Conservation (phyloP, 345 rosid genomes). For the Raphanus raphanistrum region DNA sequence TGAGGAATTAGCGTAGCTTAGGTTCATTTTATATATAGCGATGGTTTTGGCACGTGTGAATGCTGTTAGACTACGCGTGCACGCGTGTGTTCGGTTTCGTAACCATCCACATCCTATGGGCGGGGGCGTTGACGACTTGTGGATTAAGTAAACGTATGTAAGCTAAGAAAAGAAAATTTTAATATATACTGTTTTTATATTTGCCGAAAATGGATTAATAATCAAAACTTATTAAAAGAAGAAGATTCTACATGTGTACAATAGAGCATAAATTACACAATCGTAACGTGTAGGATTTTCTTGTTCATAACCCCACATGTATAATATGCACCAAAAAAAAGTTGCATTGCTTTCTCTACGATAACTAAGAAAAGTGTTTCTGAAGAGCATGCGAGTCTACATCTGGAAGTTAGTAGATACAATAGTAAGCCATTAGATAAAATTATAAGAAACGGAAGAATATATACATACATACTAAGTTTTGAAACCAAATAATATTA, state of each 20-base stretch:
- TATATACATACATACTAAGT: not conserved
- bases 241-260: not conserved
- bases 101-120: conserved; percentile 28
- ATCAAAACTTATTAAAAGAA: not conserved
- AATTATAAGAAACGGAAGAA: not conserved
- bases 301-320: not conserved
- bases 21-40: not conserved
- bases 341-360: not conserved
- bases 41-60: conserved; percentile 20
- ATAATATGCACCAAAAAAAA: not conserved
- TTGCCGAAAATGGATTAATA: not conserved
- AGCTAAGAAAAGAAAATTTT: conserved; percentile 31
- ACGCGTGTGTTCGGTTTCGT: conserved; percentile 21
- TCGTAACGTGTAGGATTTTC: not conserved
- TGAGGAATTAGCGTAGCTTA: conserved; percentile 24
- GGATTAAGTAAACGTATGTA: conserved; percentile 28
- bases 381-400: not conserved
- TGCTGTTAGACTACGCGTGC: conserved; percentile 7
- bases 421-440: not conserved
- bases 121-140: conserved; percentile 31
- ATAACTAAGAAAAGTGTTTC: not conserved
- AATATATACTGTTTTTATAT: not conserved
- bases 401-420: no score
- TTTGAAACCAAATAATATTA: not conserved
- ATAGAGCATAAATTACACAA: not conserved